phyloP scores from a whole-genome alignment of 495 filamentous ascomycete species.

The Clohesyomyces aquaticus region DNA sequence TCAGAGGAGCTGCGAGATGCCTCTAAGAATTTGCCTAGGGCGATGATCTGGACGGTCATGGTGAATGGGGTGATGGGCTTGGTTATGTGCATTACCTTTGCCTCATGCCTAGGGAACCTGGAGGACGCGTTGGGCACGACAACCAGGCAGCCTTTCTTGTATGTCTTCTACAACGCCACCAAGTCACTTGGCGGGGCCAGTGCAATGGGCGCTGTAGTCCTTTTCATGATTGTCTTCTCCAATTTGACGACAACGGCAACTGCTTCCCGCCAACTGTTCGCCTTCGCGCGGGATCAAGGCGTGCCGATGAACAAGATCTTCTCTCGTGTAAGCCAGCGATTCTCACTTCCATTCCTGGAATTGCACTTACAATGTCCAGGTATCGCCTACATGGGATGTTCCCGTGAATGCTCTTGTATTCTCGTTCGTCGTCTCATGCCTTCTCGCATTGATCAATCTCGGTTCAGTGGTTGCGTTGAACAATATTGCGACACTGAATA shows the following conservation, averaged over 20 bases:
- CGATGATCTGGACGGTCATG: slow-evolving; percentile 44
- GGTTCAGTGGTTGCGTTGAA: slow-evolving; percentile 55
- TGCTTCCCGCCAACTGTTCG: slow-evolving; percentile 61
- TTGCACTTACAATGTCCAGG: slow-evolving; percentile 23
- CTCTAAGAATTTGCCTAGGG: slow-evolving; percentile 34
- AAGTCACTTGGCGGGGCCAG: slow-evolving; percentile 52
- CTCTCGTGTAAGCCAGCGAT: slow-evolving; percentile 55
- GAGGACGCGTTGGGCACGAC: slow-evolving; percentile 37
- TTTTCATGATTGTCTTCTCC: slow-evolving; percentile 54
- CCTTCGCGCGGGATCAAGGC: slow-evolving; percentile 61
- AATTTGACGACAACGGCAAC: slow-evolving; percentile 60
- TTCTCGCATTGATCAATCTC: slow-evolving; percentile 47
- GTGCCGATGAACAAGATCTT: slow-evolving; percentile 59
- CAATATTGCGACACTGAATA: slow-evolving; percentile 54
- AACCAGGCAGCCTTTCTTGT: slow-evolving; percentile 58
- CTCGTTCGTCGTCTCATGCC: slow-evolving; percentile 38
- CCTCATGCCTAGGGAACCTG: slow-evolving; percentile 51
- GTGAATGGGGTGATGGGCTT: slow-evolving; percentile 41
- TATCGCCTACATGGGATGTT: slow-evolving; percentile 56
- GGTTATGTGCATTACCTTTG: slow-evolving; percentile 29
- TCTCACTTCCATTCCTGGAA: slow-evolving; percentile 1
- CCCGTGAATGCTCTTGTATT: slow-evolving; percentile 58
- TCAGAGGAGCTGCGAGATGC: slow-evolving; percentile 45
- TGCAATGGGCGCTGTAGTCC: slow-evolving; percentile 55
- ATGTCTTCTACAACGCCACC: slow-evolving; percentile 58